phyloP scores from a whole-genome alignment of 1,139 yeast species.

The Candida sanyaensis region DNA sequence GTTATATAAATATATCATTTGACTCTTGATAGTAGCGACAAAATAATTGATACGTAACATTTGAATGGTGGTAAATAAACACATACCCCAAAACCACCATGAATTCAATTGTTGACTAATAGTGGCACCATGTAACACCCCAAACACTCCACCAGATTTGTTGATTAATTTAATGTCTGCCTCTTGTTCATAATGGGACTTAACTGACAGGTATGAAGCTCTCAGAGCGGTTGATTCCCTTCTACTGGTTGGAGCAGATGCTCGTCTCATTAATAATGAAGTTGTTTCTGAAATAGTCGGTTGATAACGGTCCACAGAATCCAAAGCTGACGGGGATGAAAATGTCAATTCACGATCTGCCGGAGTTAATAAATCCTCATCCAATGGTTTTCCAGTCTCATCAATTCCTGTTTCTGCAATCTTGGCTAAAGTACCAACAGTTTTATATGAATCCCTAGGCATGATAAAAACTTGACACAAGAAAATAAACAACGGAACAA shows the following conservation, averaged over 20 bases:
- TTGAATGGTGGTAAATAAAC: conserved; percentile 76
- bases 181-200: conserved; percentile 65
- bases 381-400: conserved; percentile 56
- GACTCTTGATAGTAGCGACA: conserved; percentile 83
- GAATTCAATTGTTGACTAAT: conserved; percentile 66
- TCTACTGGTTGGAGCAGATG: conserved; percentile 26
- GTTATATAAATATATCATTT: conserved; percentile 65
- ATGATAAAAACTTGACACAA: conserved; percentile 72
- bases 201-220: conserved; percentile 37
- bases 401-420: conserved; percentile 71
- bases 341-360: conserved; percentile 26
- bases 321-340: conserved; percentile 1
- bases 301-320: conserved; percentile 19
- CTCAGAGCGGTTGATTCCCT: conserved; percentile 40
- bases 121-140: conserved; percentile 72
- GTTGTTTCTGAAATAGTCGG: conserved; percentile 47
- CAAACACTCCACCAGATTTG: conserved; percentile 76
- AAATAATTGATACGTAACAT: conserved; percentile 91
- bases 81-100: conserved; percentile 79
- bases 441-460: conserved; percentile 78
- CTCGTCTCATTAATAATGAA: conserved; percentile 39
- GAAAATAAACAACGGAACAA: conserved; percentile 74
- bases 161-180: conserved; percentile 57
- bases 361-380: conserved; percentile 39
- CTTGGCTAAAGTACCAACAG: conserved; percentile 66